Evolutionary conservation across 1,284 basidiomycete genomes (phyloP), one percentile per base, ranked within the genome.

Genomic region (Tremellales sp.): DNA sequence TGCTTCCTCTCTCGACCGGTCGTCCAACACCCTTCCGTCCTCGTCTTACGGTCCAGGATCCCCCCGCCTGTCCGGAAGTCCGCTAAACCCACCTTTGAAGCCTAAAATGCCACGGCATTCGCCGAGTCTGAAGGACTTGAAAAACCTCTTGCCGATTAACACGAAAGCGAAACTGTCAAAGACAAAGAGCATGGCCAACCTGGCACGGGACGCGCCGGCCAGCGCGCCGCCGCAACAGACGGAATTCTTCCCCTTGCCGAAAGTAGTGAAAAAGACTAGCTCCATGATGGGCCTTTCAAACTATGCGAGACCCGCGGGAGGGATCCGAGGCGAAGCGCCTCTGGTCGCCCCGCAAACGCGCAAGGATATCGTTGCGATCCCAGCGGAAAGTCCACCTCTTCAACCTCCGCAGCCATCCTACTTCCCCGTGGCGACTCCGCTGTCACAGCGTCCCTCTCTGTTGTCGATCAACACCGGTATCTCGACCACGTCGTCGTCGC

Each of bases 351-450:
- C 34, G 8, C 8, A 8, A 8, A 16, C 8, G 8, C 37, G 8
- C 12, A 25, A 39, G 19, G 27, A 28, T 50, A 18, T 26, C 8
- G 14, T 41, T 26, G 12, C 33, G 39, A 43, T 44, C 12, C 54
- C 53, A 19, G 46, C 56, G 14, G 56, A 57, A 35, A 57, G 56
- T 47, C 63, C 60, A 21, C 63, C 63, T 25, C 53, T 66, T 3
- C 40, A 59, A n/a, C 63, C 63, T 1, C 63, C 63, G 5, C 52
- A 60, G 22, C 63, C 63, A 26, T 54, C 63, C 9, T 65, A 61
- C 44, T 60, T 60, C 40, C 49, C 50, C n/a, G n/a, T n/a, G n/a
- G n/a, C n/a, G 12, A 38, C 47, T 14, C 27, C 45, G n/a, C n/a
- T n/a, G n/a, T n/a, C n/a, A n/a, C n/a, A n/a, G n/a, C n/a, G n/a